Evolutionary conservation across 257 asterid species (phyloP).

Genomic region (Scutellaria galericulata): DNA sequence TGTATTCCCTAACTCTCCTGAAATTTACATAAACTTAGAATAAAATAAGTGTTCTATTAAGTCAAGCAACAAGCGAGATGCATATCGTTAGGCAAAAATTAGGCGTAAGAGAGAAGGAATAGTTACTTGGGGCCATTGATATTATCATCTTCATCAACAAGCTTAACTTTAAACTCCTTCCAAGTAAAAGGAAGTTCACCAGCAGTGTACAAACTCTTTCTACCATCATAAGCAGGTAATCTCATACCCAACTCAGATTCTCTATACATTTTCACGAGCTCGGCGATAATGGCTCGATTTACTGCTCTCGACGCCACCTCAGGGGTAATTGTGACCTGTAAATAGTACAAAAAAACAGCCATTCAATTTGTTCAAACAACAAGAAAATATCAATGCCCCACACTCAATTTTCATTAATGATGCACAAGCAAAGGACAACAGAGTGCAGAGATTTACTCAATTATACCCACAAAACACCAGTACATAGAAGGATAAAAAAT

Average conservation of each 20-base stretch:
- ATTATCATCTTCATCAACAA: constrained; percentile 81
- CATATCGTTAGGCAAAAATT: constrained; percentile 3
- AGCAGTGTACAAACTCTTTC: constrained; percentile 92
- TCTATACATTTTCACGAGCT: constrained; percentile 78
- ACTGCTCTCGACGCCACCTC: constrained; percentile 85
- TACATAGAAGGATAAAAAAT: constrained; percentile 31
- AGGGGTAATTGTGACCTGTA: constrained; percentile 91
- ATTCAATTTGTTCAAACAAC: constrained; percentile 32
- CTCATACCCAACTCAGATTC: constrained; percentile 92
- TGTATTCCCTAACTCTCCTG: constrained; percentile 87
- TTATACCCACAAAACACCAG: constrained; percentile 45
- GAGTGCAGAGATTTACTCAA: constrained; percentile 38
- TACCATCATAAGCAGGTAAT: constrained; percentile 96
- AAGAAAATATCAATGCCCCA: constrained; percentile 41
- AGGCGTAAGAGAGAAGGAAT: constrained; percentile 19
- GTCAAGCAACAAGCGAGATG: constrained; percentile 11
- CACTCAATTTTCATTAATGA: constrained; percentile 51
- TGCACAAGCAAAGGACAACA: constrained; percentile 43
- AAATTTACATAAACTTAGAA: constrained; percentile 14
- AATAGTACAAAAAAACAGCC: constrained; percentile 18
- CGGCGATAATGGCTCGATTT: constrained; percentile 86
- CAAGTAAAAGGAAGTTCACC: constrained; percentile 94
- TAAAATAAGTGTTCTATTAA: neutral
- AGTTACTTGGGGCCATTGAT: constrained; percentile 82
- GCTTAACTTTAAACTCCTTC: constrained; percentile 85